Base-by-base conservation (phyloP, 106 monocot genomes). In the Platanthera zijinensis region DNA sequence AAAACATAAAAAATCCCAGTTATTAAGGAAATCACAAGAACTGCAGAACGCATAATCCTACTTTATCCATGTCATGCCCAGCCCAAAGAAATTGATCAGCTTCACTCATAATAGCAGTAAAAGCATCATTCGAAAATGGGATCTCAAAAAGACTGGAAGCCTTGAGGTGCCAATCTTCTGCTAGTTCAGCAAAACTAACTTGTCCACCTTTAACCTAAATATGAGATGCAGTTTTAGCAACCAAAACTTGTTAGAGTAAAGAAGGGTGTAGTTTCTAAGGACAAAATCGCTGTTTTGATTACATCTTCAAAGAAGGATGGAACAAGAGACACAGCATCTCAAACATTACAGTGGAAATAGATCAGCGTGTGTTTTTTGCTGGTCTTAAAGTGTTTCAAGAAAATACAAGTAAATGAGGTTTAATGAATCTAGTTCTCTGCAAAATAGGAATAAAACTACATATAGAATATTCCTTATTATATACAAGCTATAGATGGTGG, bases 81-180 rank as follows among this genome's bases (percentile, higher is more conserved):
- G 82, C 90, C 93, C 93, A 93, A 80, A 93, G 88, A 83, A 93
- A 93, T 71, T 93, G 93, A 63, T 93, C 88, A 21, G 88, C 90
- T 59, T 93, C 84, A 74, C 84, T 76, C 18, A 93, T 81, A 47
- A 82, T 83, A 69, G 62, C 81, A 59, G 22, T 32, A 79, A 81
- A 93, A 80, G 84, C 76, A 68, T 71, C 22, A 73, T 79, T 74
- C 1, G 79, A 80, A 63, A 90, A 90, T 25, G 93, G 85, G 48
- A 78, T 77, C 80, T 88, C 81, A n/a, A 90, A 81, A 74, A 90
- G 78, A 7, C 84, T 80, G 74, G 81, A 70, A 71, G 88, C 28
- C 61, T 86, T 80, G 11, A 75, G 82, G 75, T 88, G 84, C 93
- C 93, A 93, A 75, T 84, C 81, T 68, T 93, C 86, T 48, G 90